These are phyloP conservation scores for Ganoderma leucocontextum DNA, from an alignment of 1,284 basidiomycete species.

Conservation along the genomic window DNA sequence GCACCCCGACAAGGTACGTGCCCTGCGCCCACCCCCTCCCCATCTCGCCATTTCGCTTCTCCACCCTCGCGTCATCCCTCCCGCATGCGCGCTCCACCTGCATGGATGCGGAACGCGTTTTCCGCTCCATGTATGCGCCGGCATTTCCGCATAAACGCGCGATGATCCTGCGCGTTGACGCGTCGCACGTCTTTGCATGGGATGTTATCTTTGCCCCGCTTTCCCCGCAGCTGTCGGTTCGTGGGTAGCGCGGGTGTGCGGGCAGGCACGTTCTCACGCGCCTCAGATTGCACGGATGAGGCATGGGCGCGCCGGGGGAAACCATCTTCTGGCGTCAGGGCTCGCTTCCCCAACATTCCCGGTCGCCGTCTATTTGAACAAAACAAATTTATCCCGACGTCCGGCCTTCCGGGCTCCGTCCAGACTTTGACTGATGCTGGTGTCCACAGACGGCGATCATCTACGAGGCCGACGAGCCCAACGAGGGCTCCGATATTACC, in stretches of 20 bases:
- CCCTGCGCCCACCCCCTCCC: not conserved
- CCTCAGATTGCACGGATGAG: slow-evolving; percentile 2
- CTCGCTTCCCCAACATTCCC: not conserved
- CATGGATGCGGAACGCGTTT: slow-evolving; percentile 8
- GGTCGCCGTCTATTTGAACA: no score
- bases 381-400: not conserved
- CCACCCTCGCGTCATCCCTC: slow-evolving; percentile 17
- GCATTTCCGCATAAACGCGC: not conserved
- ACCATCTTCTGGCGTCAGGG: not conserved
- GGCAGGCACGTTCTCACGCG: slow-evolving; percentile 5
- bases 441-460: slow-evolving; percentile 85
- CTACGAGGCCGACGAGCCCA: slow-evolving; percentile 97
- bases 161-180: not conserved
- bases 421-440: not conserved
- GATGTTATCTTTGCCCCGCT: not conserved
- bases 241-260: not conserved
- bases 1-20: slow-evolving; percentile 84
- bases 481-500: slow-evolving; percentile 79
- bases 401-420: not conserved
- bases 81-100: slow-evolving; percentile 20
- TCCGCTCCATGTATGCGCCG: slow-evolving; percentile 1
- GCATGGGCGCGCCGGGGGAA: not conserved
- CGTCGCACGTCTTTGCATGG: not conserved
- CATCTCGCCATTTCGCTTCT: slow-evolving; percentile 10
- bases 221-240: not conserved